Conservation (phyloP, 305 asterid genomes). For the Fraxinus velutina region DNA sequence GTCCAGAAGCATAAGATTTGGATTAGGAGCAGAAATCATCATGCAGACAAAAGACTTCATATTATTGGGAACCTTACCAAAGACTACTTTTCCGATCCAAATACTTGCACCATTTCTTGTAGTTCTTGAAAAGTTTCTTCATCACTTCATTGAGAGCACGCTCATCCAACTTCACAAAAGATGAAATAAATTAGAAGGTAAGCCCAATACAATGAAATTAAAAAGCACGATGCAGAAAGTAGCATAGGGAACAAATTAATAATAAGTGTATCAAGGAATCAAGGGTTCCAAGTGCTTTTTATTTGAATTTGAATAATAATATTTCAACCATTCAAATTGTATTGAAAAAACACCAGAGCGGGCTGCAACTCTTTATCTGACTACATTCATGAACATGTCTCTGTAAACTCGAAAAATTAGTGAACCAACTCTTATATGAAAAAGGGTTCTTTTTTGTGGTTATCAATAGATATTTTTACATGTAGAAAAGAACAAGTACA, state of each 20-base stretch:
- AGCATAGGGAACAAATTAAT: not conserved
- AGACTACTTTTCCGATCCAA: constrained; percentile 93
- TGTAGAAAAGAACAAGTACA: not conserved
- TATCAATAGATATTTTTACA: not conserved
- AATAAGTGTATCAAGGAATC: not conserved
- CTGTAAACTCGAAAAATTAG: not conserved
- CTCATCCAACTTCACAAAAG: constrained; percentile 69
- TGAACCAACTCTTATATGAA: not conserved
- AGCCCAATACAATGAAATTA: constrained; percentile 16
- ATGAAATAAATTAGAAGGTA: not conserved
- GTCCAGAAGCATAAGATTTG: constrained; percentile 7
- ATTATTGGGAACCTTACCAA: constrained; percentile 47
- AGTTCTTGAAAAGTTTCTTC: constrained; percentile 96
- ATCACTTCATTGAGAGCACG: constrained; percentile 93
- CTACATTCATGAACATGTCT: not conserved
- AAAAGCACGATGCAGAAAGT: not conserved
- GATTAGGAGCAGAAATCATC: constrained; percentile 8
- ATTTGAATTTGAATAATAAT: not conserved
- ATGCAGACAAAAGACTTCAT: not conserved
- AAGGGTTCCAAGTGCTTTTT: not conserved
- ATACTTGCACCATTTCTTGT: constrained; percentile 99
- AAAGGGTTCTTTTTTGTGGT: not conserved
- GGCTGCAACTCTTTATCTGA: not conserved
- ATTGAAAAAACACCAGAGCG: not conserved
- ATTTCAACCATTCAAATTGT: constrained; percentile 8